Evolutionary conservation across 805 yeast species (phyloP).

Genomic region (Jamesozyma hellenica): DNA sequence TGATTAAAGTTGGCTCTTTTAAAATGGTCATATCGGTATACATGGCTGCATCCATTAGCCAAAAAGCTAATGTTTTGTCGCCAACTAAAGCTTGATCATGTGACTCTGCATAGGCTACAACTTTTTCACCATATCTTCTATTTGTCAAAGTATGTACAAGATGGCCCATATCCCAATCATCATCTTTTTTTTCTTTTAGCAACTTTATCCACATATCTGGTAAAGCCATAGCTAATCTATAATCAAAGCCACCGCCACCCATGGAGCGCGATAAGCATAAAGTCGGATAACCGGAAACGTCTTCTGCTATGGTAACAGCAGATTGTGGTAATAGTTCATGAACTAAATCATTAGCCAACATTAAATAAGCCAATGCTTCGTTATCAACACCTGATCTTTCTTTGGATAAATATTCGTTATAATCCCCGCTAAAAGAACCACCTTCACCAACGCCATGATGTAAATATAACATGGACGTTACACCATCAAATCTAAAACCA

Average conservation of each 20-base stretch:
- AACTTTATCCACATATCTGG: conserved; percentile 99
- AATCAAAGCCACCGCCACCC: conserved; percentile 93
- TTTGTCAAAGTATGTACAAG: conserved; percentile 78
- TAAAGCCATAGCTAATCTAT: conserved; percentile 89
- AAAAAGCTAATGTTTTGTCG: conserved; percentile 89
- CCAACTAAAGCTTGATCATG: conserved; percentile 98
- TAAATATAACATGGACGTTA: conserved; percentile 80
- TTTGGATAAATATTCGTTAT: conserved; percentile 72
- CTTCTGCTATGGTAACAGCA: conserved; percentile 84
- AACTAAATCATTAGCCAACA: conserved; percentile 81
- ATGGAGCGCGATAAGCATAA: conserved; percentile 59
- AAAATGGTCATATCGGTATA: conserved; percentile 86
- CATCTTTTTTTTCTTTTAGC: conserved; percentile 73
- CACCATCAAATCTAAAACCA: conserved; percentile 96
- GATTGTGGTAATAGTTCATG: conserved; percentile 40
- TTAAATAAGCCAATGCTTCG: conserved; percentile 78
- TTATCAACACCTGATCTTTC: conserved; percentile 66
- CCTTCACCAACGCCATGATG: conserved; percentile 89
- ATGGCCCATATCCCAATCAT: conserved; percentile 81
- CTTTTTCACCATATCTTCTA: conserved; percentile 78
- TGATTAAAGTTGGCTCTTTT: conserved; percentile 59
- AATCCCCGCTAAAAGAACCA: conserved; percentile 80
- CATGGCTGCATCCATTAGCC: conserved; percentile 99
- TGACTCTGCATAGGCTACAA: conserved; percentile 86
- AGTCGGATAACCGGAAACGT: conserved; percentile 96